Evolutionary conservation across 768 basidiomycete genomes (phyloP), one percentile per base, ranked within the genome.

Genomic region (Phylloporus sp.): DNA sequence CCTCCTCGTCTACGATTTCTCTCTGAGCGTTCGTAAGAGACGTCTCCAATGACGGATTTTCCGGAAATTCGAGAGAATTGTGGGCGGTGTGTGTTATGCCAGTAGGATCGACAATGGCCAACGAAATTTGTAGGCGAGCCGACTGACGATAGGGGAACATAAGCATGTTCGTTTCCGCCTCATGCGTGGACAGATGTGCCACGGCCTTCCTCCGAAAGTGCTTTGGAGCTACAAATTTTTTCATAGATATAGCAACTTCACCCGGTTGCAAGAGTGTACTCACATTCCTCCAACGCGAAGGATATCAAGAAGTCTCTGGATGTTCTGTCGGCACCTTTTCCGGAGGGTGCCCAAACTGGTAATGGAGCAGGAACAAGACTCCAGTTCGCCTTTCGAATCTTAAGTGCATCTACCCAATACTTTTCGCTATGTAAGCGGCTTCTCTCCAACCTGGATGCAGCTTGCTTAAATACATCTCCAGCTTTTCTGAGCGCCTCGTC

Each of bases 371-470:
- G 86, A 34, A 84, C 77, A 27, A 92, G 68, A 13, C 84, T 77
- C 90, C 90, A 92, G 55, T 92, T 91, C 8, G 75, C 80, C 56
- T 78, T 68, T 52, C 90, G 71, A 36, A 87, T 82, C 60, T 79
- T 84, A 37, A 92, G 71, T 4, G 90, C 90, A 60, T 90, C 80
- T 7, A 81, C 72, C 90, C 90, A 92, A 55, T 90, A 90, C 49
- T 72, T 79, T 59, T 90, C 86, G 33, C 81, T 78, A 39, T 76
- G 71, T 9, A 77, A 54, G 32, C 82, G 71, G 18, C 78, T 72
- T 39, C 78, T 70, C 57, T 89, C 86, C 68, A 90, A 79, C 43
- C 78, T 77, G 44, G 78, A 74, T 3, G 86, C 82, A 4, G 86
- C 86, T 26, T 71, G 63, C 56, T 81, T 86, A 53, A 90, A 85